Evolutionary conservation across 345 rosid species (phyloP).

Genomic region (Brassica carinata): DNA sequence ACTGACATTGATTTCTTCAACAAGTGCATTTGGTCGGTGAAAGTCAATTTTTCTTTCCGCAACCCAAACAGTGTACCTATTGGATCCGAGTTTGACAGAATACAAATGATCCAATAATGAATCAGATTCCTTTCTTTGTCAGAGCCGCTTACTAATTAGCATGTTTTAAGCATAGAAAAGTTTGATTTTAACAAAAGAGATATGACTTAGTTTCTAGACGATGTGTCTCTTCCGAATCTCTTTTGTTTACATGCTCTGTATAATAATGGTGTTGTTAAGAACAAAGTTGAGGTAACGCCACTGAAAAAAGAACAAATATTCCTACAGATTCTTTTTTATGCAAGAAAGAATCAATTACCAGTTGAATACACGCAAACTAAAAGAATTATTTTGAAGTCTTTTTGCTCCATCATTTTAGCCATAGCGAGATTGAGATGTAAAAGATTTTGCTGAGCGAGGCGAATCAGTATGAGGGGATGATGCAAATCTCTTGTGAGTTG

Average conservation of each 20-base stretch:
- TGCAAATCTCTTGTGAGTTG: conserved; percentile 67
- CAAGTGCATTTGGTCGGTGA: conserved; percentile 38
- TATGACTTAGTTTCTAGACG: neutral
- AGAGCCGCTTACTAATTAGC: neutral
- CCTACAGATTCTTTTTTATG: neutral
- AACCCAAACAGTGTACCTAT: conserved; percentile 18
- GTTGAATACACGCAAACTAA: neutral
- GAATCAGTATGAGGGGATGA: conserved; percentile 55
- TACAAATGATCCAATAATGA: conserved; percentile 30
- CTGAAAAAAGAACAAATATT: neutral
- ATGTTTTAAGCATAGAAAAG: neutral
- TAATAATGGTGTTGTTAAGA: neutral
- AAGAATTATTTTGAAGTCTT: conserved; percentile 25
- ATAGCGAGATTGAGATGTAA: conserved; percentile 48
- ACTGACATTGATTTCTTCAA: conserved; percentile 13
- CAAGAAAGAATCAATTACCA: neutral
- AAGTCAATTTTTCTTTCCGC: conserved; percentile 36
- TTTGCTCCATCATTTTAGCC: conserved; percentile 45
- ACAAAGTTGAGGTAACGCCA: neutral
- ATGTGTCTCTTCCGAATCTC: neutral
- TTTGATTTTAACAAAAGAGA: neutral
- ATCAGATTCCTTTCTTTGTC: neutral
- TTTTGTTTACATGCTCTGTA: neutral
- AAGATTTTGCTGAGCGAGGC: conserved; percentile 45
- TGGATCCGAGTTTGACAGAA: conserved; percentile 25